Conservation (phyloP, 768 basidiomycete species). For the Mycena filopes region DNA sequence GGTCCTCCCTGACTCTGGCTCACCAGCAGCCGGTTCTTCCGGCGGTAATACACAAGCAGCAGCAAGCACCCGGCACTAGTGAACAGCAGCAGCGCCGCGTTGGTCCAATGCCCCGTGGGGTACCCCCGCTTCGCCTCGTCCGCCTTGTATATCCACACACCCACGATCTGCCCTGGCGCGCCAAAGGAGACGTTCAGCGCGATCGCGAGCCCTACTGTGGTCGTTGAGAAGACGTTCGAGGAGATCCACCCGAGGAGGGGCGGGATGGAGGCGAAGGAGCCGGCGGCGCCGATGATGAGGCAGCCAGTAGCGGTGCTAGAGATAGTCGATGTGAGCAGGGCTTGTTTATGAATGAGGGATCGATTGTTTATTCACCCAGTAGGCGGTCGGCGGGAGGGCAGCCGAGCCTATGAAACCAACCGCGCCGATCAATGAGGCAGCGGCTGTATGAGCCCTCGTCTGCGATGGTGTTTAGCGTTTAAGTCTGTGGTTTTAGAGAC, state of each 20-base stretch:
- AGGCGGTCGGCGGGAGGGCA: constrained; percentile 23
- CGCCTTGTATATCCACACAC: constrained; percentile 37
- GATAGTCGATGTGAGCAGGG: neutral
- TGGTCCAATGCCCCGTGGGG: constrained; percentile 48
- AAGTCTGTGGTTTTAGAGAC: neutral
- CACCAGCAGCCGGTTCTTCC: neutral
- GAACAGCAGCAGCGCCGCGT: constrained; percentile 43
- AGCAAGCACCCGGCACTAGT: constrained; percentile 16
- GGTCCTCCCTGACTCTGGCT: constrained; percentile 6
- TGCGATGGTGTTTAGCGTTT: neutral
- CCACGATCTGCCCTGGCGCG: constrained; percentile 49
- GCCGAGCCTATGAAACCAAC: constrained; percentile 30
- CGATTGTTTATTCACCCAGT: constrained; percentile 1
- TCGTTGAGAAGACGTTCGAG: constrained; percentile 44
- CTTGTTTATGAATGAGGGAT: neutral
- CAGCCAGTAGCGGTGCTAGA: constrained; percentile 42
- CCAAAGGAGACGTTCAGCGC: constrained; percentile 47
- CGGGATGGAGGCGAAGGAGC: constrained; percentile 46
- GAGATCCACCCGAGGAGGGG: constrained; percentile 49
- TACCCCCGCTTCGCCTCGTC: constrained; percentile 41
- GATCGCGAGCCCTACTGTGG: constrained; percentile 37
- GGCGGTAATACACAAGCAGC: constrained; percentile 18
- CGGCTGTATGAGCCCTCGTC: constrained; percentile 27
- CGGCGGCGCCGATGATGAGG: constrained; percentile 44
- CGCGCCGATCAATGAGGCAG: constrained; percentile 33